Conservation (phyloP, 257 asterid genomes). For the Ballota nigra region DNA sequence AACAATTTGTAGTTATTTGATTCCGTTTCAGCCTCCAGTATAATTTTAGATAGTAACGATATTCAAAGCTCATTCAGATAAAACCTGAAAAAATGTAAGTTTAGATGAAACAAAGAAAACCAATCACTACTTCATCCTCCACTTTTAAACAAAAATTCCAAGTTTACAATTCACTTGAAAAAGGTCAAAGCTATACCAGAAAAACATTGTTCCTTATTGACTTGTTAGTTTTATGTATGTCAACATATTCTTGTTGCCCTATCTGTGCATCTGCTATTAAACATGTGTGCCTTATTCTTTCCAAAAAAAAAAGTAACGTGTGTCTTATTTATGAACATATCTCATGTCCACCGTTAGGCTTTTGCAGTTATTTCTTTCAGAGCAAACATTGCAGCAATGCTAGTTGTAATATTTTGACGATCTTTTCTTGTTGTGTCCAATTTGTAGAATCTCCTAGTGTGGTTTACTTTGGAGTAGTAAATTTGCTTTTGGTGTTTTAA, state of each 20-base stretch:
- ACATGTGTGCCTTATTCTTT: too few species aligned
- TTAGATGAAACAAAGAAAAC: background rate
- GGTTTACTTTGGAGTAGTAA: background rate
- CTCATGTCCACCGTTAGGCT: background rate
- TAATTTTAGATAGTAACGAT: too few species aligned
- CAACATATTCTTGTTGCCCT: slow-evolving; percentile 8
- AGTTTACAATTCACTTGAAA: background rate
- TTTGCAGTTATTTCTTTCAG: background rate
- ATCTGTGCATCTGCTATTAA: background rate
- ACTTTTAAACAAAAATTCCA: background rate
- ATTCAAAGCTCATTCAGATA: too few species aligned
- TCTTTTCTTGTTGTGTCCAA: background rate
- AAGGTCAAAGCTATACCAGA: background rate
- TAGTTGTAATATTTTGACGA: background rate
- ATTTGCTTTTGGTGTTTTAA: background rate
- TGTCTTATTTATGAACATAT: background rate
- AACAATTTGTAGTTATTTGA: too few species aligned
- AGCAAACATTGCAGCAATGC: background rate
- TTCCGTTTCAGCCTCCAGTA: too few species aligned
- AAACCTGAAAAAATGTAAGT: too few species aligned
- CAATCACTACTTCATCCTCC: background rate
- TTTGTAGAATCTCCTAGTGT: background rate
- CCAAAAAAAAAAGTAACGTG: background rate
- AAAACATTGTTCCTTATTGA: background rate
- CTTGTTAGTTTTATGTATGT: slow-evolving; percentile 27